phyloP scores from a whole-genome alignment of 129 eudicot genomes.

The Arctium minus region DNA sequence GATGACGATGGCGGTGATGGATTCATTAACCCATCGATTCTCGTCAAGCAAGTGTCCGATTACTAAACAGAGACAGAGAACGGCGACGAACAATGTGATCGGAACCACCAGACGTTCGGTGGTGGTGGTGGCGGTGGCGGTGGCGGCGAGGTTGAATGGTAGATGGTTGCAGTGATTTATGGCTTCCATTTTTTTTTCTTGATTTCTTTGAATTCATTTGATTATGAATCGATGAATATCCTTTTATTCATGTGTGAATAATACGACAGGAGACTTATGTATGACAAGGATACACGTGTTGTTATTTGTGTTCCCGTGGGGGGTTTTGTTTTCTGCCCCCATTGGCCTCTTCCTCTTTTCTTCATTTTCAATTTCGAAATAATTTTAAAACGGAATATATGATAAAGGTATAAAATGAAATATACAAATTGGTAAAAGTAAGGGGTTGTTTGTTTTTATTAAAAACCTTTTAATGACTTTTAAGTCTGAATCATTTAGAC shows the following conservation, averaged over 20 bases:
- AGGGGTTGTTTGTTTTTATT: no score
- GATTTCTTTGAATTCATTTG: not conserved
- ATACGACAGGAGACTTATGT: not conserved
- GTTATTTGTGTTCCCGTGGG: not conserved
- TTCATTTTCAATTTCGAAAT: not conserved
- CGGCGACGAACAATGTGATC: slow-evolving; percentile 65
- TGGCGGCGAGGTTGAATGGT: not conserved
- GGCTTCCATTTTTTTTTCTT: not conserved
- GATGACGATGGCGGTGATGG: slow-evolving; percentile 70
- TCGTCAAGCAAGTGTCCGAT: slow-evolving; percentile 81
- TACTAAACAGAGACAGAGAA: slow-evolving; percentile 62
- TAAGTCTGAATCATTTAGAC: no score
- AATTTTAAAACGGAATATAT: no score
- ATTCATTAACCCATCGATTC: slow-evolving; percentile 72
- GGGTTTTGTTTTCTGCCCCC: not conserved
- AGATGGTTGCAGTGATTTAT: not conserved
- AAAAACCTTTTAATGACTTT: no score
- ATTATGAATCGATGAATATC: not conserved
- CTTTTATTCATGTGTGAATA: not conserved
- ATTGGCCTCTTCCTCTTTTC: not conserved
- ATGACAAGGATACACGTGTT: slow-evolving; percentile 44
- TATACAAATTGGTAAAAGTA: no score
- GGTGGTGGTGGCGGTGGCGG: not conserved
- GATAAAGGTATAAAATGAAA: no score
- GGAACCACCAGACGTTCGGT: slow-evolving; percentile 47